phyloP scores from a whole-genome alignment of 768 basidiomycete species.

The Cystobasidium ongulense region DNA sequence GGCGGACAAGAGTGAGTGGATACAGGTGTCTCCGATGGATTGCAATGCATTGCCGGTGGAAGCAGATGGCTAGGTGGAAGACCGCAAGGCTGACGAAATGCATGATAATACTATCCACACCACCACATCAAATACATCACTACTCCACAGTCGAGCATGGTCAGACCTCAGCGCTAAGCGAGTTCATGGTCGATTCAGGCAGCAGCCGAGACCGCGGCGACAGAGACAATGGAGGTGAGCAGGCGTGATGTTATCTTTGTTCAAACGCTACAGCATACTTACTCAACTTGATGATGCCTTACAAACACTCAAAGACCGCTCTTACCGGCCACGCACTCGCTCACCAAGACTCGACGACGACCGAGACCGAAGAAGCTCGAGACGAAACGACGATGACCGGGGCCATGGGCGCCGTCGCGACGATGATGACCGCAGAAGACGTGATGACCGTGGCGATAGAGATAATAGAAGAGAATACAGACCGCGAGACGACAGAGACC shows the following conservation, averaged over 20 bases:
- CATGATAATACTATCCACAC: not conserved
- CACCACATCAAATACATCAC: not conserved
- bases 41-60: not conserved
- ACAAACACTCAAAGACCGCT: not conserved
- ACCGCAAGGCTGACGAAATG: not conserved
- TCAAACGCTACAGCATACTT: not conserved
- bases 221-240: constrained; percentile 15
- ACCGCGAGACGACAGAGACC: constrained; percentile 1
- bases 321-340: constrained; percentile 13
- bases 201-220: not conserved
- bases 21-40: too few species aligned
- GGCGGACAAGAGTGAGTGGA: constrained; percentile 26
- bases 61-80: not conserved
- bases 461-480: not conserved
- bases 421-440: constrained; percentile 18
- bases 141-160: not conserved
- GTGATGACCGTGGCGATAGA: not conserved
- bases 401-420: not conserved
- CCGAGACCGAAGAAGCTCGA: constrained; percentile 1
- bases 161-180: constrained; percentile 1
- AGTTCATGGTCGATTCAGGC: constrained; percentile 12
- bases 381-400: not conserved
- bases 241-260: not conserved
- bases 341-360: constrained; percentile 4
- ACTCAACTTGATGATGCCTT: not conserved